Evolutionary conservation across 345 rosid genomes (phyloP).

Genomic region (Boechera divaricarpa): DNA sequence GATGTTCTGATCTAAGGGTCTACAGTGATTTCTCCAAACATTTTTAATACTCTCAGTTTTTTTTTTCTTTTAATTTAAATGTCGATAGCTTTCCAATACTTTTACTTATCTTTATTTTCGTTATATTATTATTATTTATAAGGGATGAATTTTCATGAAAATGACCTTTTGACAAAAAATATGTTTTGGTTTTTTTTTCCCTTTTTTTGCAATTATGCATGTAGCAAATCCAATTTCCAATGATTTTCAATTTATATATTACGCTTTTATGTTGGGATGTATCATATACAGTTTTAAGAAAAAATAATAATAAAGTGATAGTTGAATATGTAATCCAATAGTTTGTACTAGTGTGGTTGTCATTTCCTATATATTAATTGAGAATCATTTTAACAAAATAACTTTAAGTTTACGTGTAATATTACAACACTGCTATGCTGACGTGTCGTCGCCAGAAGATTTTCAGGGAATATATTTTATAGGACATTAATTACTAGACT

Average conservation of each 20-base stretch:
- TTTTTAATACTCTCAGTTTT: conserved; percentile 17
- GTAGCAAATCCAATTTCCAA: conserved; percentile 9
- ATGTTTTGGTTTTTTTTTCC: background rate
- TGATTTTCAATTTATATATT: background rate
- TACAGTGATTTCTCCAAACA: conserved; percentile 8
- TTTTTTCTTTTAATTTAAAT: background rate
- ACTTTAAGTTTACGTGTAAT: too few relatives aligned
- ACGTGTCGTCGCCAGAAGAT: too few relatives aligned
- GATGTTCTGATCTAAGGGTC: conserved; percentile 49
- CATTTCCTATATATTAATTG: background rate
- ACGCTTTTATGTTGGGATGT: background rate
- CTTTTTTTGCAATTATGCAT: conserved; percentile 1
- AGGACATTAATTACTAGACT: too few relatives aligned
- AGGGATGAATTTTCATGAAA: conserved; percentile 24
- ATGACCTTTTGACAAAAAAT: conserved; percentile 7
- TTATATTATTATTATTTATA: background rate
- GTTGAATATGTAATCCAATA: background rate
- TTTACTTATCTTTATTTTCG: conserved; percentile 6
- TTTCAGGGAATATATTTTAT: too few relatives aligned
- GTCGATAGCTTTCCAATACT: conserved; percentile 39
- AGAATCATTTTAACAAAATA: too few relatives aligned
- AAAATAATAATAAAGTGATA: background rate
- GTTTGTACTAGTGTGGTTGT: background rate
- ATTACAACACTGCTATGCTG: too few relatives aligned
- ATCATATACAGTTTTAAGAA: background rate